Evolutionary conservation across 108 stramenopile species (phyloP).

Genomic region (Cyclotella atomus): DNA sequence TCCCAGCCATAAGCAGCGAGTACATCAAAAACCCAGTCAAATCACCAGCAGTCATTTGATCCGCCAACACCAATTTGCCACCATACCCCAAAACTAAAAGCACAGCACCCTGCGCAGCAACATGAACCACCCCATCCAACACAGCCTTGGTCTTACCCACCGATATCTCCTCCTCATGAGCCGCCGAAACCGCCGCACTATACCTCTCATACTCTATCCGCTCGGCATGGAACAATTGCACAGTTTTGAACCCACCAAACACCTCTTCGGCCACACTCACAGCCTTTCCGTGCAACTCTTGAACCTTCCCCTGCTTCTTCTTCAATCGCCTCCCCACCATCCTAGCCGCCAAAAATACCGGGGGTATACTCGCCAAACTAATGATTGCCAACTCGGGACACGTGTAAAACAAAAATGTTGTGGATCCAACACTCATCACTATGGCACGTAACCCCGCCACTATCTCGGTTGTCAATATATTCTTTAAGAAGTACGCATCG

Average conservation of each 20-base stretch:
- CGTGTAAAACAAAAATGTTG: slow-evolving; percentile 74
- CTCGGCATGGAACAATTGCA: slow-evolving; percentile 80
- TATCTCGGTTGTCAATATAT: slow-evolving; percentile 78
- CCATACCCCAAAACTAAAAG: slow-evolving; percentile 83
- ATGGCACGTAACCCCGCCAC: slow-evolving; percentile 66
- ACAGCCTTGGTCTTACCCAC: slow-evolving; percentile 72
- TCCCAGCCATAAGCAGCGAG: slow-evolving; percentile 81
- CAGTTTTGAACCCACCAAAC: slow-evolving; percentile 66
- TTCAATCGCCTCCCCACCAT: slow-evolving; percentile 58
- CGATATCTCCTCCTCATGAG: slow-evolving; percentile 66
- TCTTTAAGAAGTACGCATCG: slow-evolving; percentile 77
- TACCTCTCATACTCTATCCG: slow-evolving; percentile 64
- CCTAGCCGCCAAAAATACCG: slow-evolving; percentile 69
- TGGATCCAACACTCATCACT: slow-evolving; percentile 72
- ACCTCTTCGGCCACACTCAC: slow-evolving; percentile 79
- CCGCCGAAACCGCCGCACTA: slow-evolving; percentile 48
- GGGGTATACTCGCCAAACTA: slow-evolving; percentile 73
- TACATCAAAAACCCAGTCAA: slow-evolving; percentile 92
- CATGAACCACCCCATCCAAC: slow-evolving; percentile 78
- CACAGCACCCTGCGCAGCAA: slow-evolving; percentile 76
- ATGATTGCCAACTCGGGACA: slow-evolving; percentile 75
- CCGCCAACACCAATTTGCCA: slow-evolving; percentile 68
- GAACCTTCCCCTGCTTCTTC: slow-evolving; percentile 64
- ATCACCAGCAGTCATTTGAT: slow-evolving; percentile 71
- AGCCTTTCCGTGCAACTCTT: slow-evolving; percentile 66